Evolutionary conservation across 331 rosid species (phyloP), one percentile per base, ranked within the genome.

Genomic region (Malus hybrid): DNA sequence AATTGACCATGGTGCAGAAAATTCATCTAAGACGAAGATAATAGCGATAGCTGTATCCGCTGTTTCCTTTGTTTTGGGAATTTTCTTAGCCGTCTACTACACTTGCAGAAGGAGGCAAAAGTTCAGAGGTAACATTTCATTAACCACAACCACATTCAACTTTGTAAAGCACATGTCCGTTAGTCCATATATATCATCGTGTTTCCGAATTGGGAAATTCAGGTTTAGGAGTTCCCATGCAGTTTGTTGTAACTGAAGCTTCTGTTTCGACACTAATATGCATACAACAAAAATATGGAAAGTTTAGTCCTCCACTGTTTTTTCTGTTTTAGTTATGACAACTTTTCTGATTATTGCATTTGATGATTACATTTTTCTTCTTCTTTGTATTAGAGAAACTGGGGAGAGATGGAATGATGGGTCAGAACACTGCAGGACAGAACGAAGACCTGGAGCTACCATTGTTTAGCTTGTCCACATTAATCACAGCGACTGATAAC

Each of bases 361-460:
- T 33, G 71, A 33, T 67, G 71, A 19, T 16, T n/a, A 14, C 68
- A 20, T 22, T 42, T 19, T 42, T 1, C 46, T 59, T 59, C 24
- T 22, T 73, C 6, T 61, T 14, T 62, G 29, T 2, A 33, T 56
- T 39, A 65, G 50, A 50, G 24, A 50, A 48, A 52, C 39, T 27
- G 42, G 16, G 10, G n/a, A 33, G 4, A 22, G 61, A 55, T 33
- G 77, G 55, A 52, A 54, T 34, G 54, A 9, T 5, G 7, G 64
- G 54, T 27, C 73, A n/a, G 24, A 64, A 61, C 16, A 56, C 50
- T 7, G 52, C 14, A 52, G 79, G 32, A 16, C 60, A 71, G 36
- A 63, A 24, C 2, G 81, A 83, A 4, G 86, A 83, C 36, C 27
- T 72, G 54, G 86, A 83, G 70, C 84, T 83, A n/a, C 77, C 77